Percentiles rank a stretch among this genome's conserved stretches.
Conservation (phyloP, 78 protist genomes). For the Planoprotostelium fungivorum region DNA sequence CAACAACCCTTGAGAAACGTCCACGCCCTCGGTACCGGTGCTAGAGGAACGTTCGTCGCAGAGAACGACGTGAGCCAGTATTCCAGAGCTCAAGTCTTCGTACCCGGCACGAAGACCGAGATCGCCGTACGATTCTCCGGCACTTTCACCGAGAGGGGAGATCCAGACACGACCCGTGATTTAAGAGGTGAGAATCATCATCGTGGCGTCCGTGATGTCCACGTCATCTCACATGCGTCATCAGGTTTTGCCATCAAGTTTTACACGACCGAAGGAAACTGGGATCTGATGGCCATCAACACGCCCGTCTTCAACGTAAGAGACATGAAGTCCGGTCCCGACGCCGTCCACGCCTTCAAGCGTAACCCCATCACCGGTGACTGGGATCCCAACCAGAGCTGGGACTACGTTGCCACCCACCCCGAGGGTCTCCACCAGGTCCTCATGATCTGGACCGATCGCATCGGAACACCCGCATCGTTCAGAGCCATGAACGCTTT, state of each 20-base stretch:
- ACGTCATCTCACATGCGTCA: too few species aligned
- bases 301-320: slow-evolving; percentile 80
- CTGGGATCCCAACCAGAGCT: slow-evolving; percentile 53
- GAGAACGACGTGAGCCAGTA: neutral
- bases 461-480: slow-evolving; percentile 61
- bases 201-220: too few species aligned
- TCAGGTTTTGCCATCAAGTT: slow-evolving; percentile 85
- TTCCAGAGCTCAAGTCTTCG: neutral
- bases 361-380: slow-evolving; percentile 70
- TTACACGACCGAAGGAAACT: slow-evolving; percentile 86
- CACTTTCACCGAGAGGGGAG: neutral
- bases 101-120: neutral
- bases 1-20: slow-evolving; percentile 79
- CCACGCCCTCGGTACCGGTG: slow-evolving; percentile 81
- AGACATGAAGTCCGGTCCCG: slow-evolving; percentile 66
- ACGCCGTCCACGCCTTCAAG: slow-evolving; percentile 61
- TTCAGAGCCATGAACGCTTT: slow-evolving; percentile 79
- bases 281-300: slow-evolving; percentile 71
- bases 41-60: slow-evolving; percentile 64
- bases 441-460: neutral
- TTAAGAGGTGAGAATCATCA: too few species aligned
- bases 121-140: neutral
- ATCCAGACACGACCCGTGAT: slow-evolving; percentile 77
- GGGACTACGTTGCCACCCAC: slow-evolving; percentile 70
- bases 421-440: slow-evolving; percentile 78